Base-by-base conservation (phyloP, 148 eudicot species). In the Rhododendron williamsianum region DNA sequence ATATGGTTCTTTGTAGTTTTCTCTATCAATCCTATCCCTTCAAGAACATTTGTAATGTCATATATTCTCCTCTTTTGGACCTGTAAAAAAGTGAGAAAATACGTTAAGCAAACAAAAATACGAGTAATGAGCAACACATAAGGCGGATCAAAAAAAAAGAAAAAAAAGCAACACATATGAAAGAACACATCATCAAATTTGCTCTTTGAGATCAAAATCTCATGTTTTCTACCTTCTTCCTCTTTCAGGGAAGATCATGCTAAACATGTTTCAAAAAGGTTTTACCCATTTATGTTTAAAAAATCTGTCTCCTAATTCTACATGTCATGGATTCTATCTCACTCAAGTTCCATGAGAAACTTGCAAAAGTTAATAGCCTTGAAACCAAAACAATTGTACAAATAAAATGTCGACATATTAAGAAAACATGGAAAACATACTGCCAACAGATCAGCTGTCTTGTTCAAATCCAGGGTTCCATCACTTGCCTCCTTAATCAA, bases 41-140 rank as follows among this genome's bases (percentile, higher is more conserved):
- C 93, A 79, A 91, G 93, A 87, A 91, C 91, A 84, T 91, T 91
- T 5, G 93, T 91, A 56, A 91, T 89, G 80, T 91, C 93, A 82
- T 91, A 91, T 35, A 91, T 91, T 84, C 93, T 88, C 85, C 93
- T 91, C 89, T 91, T 91, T 69, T 87, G 90, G 41, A 89, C 91
- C 93, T 91, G 90, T 41, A 82, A 10, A 88, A 83, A 30, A 33
- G 36, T 16, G 18, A 74, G 15, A 69, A 67, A 56, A 60, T 48
- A 69, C 3, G 7, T 30, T 30, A 65, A 52, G n/a, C 35, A 78
- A n/a, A 36, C 0, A 35, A 56, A 80, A 78, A 41, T 16, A 74
- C 73, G 21, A 74, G 48, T 7, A 18, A 33, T 48, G 21, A 30
- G 3, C 46, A 43, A 35, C 5, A 86, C 23, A 41, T 35, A 81